Percentiles rank a stretch among this genome's conserved stretches.
Conservation (phyloP, 441 rosid species). For the Geranium incanum region DNA sequence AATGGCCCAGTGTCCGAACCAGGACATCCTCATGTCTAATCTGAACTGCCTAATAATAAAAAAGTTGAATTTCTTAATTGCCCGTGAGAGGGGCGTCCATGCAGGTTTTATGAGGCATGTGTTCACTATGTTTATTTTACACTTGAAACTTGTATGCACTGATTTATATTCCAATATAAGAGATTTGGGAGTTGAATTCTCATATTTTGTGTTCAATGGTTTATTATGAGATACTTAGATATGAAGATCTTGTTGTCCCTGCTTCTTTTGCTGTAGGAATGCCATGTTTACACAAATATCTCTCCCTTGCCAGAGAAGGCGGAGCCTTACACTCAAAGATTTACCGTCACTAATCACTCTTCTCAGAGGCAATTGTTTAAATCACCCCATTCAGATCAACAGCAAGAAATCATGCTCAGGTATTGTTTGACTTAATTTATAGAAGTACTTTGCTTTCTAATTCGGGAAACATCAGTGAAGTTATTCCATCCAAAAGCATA, state of each 20-base stretch:
- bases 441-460: not conserved
- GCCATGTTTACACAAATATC: constrained; percentile 22
- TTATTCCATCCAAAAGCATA: not conserved
- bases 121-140: too few species aligned
- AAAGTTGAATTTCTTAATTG: too few species aligned
- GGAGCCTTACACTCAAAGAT: constrained; percentile 16
- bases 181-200: not conserved
- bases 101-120: too few species aligned
- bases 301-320: constrained; percentile 31
- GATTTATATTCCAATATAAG: not conserved
- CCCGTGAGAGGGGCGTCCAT: too few species aligned
- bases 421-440: constrained; percentile 7
- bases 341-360: constrained; percentile 14
- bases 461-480: not conserved
- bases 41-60: too few species aligned
- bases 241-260: not conserved
- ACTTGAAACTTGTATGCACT: too few species aligned
- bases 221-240: not conserved
- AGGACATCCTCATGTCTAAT: too few species aligned
- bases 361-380: constrained; percentile 24
- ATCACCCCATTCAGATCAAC: constrained; percentile 24
- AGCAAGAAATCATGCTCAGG: constrained; percentile 24
- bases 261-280: constrained; percentile 21
- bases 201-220: not conserved
- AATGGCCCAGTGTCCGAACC: too few species aligned